Evolutionary conservation across 2,329 filamentous ascomycete species (phyloP).

Genomic region (Xylaria digitata): DNA sequence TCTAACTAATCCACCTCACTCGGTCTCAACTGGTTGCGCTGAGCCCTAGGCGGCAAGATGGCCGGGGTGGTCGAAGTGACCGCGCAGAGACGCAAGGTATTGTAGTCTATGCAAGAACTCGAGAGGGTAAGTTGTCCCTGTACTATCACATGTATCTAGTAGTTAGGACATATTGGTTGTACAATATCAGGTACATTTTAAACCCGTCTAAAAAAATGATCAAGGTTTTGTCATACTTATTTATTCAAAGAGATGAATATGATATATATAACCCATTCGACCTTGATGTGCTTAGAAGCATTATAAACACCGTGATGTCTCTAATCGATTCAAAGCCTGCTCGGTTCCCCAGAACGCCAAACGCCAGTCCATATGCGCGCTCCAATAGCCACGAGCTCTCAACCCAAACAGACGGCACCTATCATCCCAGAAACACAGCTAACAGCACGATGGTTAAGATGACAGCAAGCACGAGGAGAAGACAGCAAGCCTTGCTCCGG

Average conservation of each 20-base stretch:
- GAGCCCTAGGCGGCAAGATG: too few relatives aligned
- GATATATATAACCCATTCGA: conserved; percentile 20
- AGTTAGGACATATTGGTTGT: conserved; percentile 1
- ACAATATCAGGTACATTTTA: conserved; percentile 10
- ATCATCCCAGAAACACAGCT: conserved; percentile 81
- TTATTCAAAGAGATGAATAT: conserved; percentile 1
- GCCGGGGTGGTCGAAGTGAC: not conserved
- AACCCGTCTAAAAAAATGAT: not conserved
- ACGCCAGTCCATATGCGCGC: conserved; percentile 31
- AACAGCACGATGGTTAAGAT: conserved; percentile 91
- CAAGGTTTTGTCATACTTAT: conserved; percentile 10
- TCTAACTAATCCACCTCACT: not conserved
- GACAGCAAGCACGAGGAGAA: conserved; percentile 87
- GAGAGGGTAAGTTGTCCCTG: not conserved
- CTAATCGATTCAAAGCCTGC: conserved; percentile 11
- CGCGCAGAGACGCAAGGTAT: not conserved
- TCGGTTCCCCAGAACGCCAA: conserved; percentile 26
- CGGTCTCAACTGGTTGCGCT: too few relatives aligned
- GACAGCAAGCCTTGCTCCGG: conserved; percentile 91
- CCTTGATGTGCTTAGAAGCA: conserved; percentile 12
- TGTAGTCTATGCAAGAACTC: not conserved
- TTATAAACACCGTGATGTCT: conserved; percentile 7
- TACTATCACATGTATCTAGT: not conserved
- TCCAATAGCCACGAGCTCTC: conserved; percentile 28
- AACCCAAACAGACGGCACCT: conserved; percentile 9